These are phyloP conservation scores for Pyrenochaeta sp. DNA, from an alignment of 2,329 filamentous ascomycete genomes.

Conservation along the genomic window DNA sequence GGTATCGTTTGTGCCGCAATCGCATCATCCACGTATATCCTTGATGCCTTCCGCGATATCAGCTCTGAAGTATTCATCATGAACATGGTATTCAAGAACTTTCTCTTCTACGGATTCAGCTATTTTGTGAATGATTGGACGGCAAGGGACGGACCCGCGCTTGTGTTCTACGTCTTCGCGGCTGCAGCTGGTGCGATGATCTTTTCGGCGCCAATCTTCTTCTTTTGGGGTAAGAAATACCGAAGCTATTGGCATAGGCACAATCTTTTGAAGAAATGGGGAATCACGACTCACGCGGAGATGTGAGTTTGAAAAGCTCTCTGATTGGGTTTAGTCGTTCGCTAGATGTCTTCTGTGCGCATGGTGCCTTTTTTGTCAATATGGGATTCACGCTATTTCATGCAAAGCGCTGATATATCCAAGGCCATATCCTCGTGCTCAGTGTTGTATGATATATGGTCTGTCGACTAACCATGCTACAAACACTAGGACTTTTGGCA, in stretches of 20 bases:
- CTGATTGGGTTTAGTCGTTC: not conserved
- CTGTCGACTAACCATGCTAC: too few species aligned
- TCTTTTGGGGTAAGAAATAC: constrained; percentile 47
- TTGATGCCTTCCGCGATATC: constrained; percentile 54
- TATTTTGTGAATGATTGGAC: constrained; percentile 57
- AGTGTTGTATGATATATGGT: too few species aligned
- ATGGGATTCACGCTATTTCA: too few species aligned
- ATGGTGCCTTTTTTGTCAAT: too few species aligned
- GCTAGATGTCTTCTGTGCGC: not conserved
- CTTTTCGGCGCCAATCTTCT: constrained; percentile 40
- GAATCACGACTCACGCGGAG: constrained; percentile 43
- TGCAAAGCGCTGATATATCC: too few species aligned
- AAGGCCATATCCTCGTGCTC: too few species aligned
- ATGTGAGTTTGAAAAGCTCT: constrained; percentile 27
- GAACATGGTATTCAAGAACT: constrained; percentile 56
- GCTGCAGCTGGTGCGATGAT: constrained; percentile 35
- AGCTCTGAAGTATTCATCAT: constrained; percentile 55
- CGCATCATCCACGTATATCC: constrained; percentile 45
- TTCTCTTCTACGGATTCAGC: constrained; percentile 54
- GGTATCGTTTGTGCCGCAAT: constrained; percentile 45
- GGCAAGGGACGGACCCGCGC: constrained; percentile 41
- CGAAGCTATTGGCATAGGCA: constrained; percentile 46
- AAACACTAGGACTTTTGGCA: too few species aligned
- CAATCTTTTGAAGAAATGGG: constrained; percentile 44
- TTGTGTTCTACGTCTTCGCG: constrained; percentile 52